phyloP scores from a whole-genome alignment of 2,329 filamentous ascomycete species.

The Cladosporium sp. region DNA sequence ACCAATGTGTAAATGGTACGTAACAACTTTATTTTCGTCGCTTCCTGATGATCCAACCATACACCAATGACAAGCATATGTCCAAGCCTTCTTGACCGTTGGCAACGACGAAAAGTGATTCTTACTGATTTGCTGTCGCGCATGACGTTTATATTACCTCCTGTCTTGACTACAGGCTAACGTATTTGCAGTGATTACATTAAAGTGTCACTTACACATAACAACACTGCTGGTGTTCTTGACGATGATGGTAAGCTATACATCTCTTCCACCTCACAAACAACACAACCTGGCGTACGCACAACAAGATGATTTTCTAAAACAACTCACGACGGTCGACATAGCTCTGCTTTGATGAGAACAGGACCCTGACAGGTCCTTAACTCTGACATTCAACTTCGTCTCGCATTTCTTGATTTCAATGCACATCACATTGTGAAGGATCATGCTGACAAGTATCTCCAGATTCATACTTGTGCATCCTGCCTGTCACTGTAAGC shows the following conservation, averaged over 20 bases:
- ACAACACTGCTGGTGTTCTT: background rate
- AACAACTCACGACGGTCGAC: slow-evolving; percentile 39
- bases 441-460: slow-evolving; percentile 3
- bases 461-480: background rate
- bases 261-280: background rate
- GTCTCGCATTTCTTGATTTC: background rate
- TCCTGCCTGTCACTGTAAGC: background rate
- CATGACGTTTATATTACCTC: background rate
- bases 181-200: background rate
- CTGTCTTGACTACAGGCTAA: background rate
- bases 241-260: background rate
- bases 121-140: slow-evolving; percentile 20
- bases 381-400: slow-evolving; percentile 2
- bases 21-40: slow-evolving; percentile 1
- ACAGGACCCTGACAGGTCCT: slow-evolving; percentile 33
- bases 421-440: background rate
- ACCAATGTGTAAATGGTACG: slow-evolving; percentile 3
- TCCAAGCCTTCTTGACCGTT: slow-evolving; percentile 35
- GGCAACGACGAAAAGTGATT: slow-evolving; percentile 31
- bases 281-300: background rate
- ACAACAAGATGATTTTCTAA: slow-evolving; percentile 32
- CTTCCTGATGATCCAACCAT: slow-evolving; percentile 30
- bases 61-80: slow-evolving; percentile 39
- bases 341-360: slow-evolving; percentile 40
- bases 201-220: background rate